Evolutionary conservation across 805 yeast species (phyloP), one percentile per base, ranked within the genome.

Genomic region (Tetrapisispora phaffii): DNA sequence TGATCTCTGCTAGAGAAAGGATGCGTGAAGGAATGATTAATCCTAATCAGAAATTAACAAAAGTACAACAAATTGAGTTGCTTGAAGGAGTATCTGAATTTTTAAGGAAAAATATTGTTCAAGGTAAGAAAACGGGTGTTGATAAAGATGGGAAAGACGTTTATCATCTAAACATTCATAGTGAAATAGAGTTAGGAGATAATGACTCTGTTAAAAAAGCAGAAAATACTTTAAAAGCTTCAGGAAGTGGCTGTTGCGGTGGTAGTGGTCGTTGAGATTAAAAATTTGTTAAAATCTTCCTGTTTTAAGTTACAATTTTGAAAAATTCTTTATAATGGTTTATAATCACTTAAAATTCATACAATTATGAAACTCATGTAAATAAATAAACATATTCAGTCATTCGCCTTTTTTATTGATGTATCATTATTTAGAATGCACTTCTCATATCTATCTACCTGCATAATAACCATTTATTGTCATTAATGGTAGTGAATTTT

Each of bases 151-250:
- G 31, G 1, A 51, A 54, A 34, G 52, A 57, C 15, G 51, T 49
- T 9, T 63, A 59, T 28, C 60, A 57, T 42, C 70, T 90, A 55
- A 82, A 82, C 52, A 80, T 90, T 53, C 96, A 87, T 59, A 66
- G 76, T 41, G 77, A 82, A 40, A 85, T 94, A 0, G 97, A 90
- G 64, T 69, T 90, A 43, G 97, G 97, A 17, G 96, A 88, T 59
- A 90, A 90, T 61, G 95, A 88, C 31, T 73, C 79, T 39, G 74
- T 85, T 53, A 84, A 82, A 60, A 74, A 68, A 50, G 66, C 71
- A 36, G 71, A 69, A 47, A 60, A 59, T 47, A 65, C 68, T 7
- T 61, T 76, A 61, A 73, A 75, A 20, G 67, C 74, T 22, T 68
- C 71, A 55, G 73, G 77, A 22, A 77, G 75, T 35, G 79, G 81